Percentiles rank a stretch among this genome's conserved stretches.
These are phyloP conservation scores for Dendrobium huoshanense DNA, from an alignment of 106 monocot species.

Conservation along the genomic window DNA sequence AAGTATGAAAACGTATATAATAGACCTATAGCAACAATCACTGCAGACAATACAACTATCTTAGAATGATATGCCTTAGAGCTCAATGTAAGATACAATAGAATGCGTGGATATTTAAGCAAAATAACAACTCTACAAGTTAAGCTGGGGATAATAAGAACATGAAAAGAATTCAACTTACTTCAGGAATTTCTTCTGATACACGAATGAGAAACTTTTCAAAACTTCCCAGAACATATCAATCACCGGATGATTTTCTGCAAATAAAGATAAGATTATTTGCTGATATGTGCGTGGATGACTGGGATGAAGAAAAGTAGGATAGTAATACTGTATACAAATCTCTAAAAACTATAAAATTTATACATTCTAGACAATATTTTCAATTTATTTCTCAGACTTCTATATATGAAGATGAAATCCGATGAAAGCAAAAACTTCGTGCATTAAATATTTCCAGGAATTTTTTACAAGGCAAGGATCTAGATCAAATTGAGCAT, in stretches of 20 bases:
- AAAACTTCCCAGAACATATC: slow-evolving; percentile 88
- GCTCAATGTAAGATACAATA: not conserved
- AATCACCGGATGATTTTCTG: slow-evolving; percentile 71
- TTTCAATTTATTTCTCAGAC: not conserved
- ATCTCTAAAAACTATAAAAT: not conserved
- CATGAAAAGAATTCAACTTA: slow-evolving; percentile 23
- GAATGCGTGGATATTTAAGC: not conserved
- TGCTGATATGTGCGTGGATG: not conserved
- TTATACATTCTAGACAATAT: not conserved
- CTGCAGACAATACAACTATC: not conserved
- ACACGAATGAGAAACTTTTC: slow-evolving; percentile 59
- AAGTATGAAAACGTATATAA: not conserved
- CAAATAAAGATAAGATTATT: slow-evolving; percentile 4
- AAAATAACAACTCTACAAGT: not conserved
- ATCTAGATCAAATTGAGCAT: not conserved
- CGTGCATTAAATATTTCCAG: not conserved
- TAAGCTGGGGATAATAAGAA: not conserved
- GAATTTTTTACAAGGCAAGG: not conserved
- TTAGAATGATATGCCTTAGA: not conserved
- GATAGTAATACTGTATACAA: not conserved
- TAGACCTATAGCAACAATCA: not conserved
- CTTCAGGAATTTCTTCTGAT: slow-evolving; percentile 97
- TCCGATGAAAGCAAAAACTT: not conserved
- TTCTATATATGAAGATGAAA: not conserved
- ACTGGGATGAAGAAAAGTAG: not conserved